Evolutionary conservation across 2,329 filamentous ascomycete species (phyloP).

Genomic region (Fusarium torulosum): DNA sequence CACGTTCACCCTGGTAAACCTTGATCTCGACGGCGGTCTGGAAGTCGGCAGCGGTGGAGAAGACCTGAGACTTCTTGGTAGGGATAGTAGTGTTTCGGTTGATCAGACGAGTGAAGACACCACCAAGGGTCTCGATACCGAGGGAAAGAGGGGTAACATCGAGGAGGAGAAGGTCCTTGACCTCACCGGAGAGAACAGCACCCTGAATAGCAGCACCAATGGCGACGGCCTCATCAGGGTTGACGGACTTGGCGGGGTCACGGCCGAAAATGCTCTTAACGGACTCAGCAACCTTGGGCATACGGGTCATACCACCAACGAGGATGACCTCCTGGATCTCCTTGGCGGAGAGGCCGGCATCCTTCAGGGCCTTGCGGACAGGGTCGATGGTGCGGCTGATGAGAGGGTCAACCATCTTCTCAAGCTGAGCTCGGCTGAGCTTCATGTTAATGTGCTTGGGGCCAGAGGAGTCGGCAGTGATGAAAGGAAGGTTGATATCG

Average conservation of each 20-base stretch:
- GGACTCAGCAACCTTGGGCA: conserved; percentile 97
- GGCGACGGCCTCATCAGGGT: conserved; percentile 97
- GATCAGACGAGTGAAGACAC: conserved; percentile 98
- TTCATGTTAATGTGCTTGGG: conserved; percentile 99
- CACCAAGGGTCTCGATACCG: conserved; percentile 97
- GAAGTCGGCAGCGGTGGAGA: conserved; percentile 98
- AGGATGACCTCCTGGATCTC: conserved; percentile 98
- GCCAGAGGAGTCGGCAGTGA: conserved; percentile 93
- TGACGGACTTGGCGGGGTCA: conserved; percentile 97
- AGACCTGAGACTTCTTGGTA: conserved; percentile 98
- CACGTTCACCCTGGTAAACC: conserved; percentile 99
- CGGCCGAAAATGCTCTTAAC: conserved; percentile 98
- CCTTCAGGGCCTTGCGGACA: conserved; percentile 96
- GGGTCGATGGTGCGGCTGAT: conserved; percentile 90
- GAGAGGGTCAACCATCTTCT: conserved; percentile 90
- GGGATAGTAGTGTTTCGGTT: conserved; percentile 99
- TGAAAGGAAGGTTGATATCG: conserved; percentile 98
- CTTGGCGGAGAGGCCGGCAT: conserved; percentile 89
- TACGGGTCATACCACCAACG: conserved; percentile 99
- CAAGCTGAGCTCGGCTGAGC: conserved; percentile 91
- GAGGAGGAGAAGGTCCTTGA: conserved; percentile 94
- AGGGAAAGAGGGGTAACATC: conserved; percentile 97
- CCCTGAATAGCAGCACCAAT: conserved; percentile 98
- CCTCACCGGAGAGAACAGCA: conserved; percentile 95
- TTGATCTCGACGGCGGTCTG: conserved; percentile 99